Evolutionary conservation across 2,329 filamentous ascomycete genomes (phyloP), one percentile per base, ranked within the genome.

Genomic region (Diaporthe citriasiana): DNA sequence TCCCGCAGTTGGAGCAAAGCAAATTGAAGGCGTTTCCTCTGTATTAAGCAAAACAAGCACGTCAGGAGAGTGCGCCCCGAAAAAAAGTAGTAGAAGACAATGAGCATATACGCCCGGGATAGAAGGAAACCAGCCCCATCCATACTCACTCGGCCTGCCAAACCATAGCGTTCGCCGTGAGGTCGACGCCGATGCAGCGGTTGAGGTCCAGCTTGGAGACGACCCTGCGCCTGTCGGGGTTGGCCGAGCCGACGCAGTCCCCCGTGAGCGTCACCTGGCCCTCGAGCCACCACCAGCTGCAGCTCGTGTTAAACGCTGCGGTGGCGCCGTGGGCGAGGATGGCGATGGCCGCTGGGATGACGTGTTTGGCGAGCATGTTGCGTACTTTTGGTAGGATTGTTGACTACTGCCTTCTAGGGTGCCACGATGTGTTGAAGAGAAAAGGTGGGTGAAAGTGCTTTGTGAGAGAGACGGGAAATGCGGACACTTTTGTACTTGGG

Each of bases 111-210:
- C n/a, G n/a, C n/a, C n/a, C n/a, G n/a, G n/a, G n/a, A n/a, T n/a
- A n/a, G n/a, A n/a, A n/a, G n/a, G n/a, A 7, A 42, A 3, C 8
- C 13, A 12, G 38, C 38, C 8, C 4, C 38, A 12, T 42, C 19
- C 19, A 4, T 4, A 33, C 60, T 69, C 30, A 73, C 71, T 47
- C 3, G 10, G 12, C 17, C 19, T 47, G 5, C 71, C 71, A 73
- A 33, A 69, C 27, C 59, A 69, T 69, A 4, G 51, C 51, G 45
- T 68, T 69, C 6, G 40, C 40, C 10, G 25, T 25, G 2, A 25
- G 6, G 53, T 73, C 42, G 38, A 73, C 60, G 35, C 71, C 71
- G 35, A 73, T 60, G 60, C 71, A 73, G 10, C 22, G 33, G n/a
- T 73, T 73, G 6, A 73, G 71, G 42, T 73, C 60, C 6, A 73